phyloP scores from a whole-genome alignment of 371 early-diverging fungal species.

The Conidiobolus incongruus region DNA sequence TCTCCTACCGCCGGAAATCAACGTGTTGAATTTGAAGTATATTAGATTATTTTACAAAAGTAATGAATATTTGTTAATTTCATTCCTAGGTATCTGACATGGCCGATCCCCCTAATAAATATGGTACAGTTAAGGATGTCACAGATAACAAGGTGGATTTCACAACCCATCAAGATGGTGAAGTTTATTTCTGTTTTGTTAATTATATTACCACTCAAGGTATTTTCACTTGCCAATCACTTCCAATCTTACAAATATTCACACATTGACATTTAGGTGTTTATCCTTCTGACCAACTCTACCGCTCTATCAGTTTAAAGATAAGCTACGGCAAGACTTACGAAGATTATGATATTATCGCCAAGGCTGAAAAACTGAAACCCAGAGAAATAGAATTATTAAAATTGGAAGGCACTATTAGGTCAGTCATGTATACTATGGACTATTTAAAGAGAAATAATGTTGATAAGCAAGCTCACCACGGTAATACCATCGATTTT shows the following conservation, averaged over 20 bases:
- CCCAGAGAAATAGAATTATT: background rate
- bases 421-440: background rate
- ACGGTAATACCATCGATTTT: background rate
- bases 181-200: slow-evolving; percentile 3
- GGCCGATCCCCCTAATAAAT: background rate
- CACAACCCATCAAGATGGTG: background rate
- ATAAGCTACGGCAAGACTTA: slow-evolving; percentile 2
- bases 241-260: no score
- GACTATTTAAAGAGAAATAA: background rate
- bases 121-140: background rate
- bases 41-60: background rate
- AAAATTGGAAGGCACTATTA: background rate
- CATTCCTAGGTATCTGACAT: slow-evolving; percentile 1
- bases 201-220: background rate
- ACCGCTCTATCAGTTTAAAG: background rate
- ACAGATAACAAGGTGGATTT: slow-evolving; percentile 1
- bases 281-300: background rate
- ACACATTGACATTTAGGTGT: background rate
- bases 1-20: background rate
- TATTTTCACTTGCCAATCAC: background rate
- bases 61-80: background rate
- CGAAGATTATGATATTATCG: slow-evolving; percentile 1
- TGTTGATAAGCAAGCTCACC: slow-evolving; percentile 1
- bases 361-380: slow-evolving; percentile 4
- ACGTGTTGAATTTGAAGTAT: background rate